Evolutionary conservation across 306 rosid genomes (phyloP).

Genomic region (Cicer bijugum): DNA sequence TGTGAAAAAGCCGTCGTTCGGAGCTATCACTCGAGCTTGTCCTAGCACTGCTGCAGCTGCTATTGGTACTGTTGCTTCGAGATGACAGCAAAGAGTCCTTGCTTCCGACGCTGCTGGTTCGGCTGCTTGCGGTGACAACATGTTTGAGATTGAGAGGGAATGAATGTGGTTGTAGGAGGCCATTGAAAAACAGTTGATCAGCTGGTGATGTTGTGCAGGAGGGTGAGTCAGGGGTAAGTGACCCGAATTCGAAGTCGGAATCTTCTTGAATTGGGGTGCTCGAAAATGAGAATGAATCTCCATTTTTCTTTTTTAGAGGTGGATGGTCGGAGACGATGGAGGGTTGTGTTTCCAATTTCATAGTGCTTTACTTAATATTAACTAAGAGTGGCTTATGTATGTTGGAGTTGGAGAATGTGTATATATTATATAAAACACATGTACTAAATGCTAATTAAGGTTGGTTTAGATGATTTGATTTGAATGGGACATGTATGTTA

Average conservation of each 20-base stretch:
- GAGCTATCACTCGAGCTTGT: conserved; percentile 74
- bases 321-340: conserved; percentile 22
- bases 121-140: conserved; percentile 40
- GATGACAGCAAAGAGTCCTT: conserved; percentile 70
- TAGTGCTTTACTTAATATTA: neutral
- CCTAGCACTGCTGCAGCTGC: conserved; percentile 77
- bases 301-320: conserved; percentile 48
- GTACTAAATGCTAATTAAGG: too few species aligned
- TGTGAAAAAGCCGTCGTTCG: conserved; percentile 49
- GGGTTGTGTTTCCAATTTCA: conserved; percentile 15
- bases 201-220: conserved; percentile 72
- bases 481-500: too few species aligned
- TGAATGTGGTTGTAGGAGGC: conserved; percentile 78
- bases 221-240: conserved; percentile 71
- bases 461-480: too few species aligned
- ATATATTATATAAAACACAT: too few species aligned
- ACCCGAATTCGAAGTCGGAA: conserved; percentile 73
- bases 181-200: conserved; percentile 82
- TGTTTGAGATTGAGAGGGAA: conserved; percentile 62
- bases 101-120: conserved; percentile 67
- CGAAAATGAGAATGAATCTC: conserved; percentile 73
- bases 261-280: conserved; percentile 65
- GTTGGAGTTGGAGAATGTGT: neutral
- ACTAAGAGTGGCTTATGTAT: neutral
- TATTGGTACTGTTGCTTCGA: conserved; percentile 77